Evolutionary conservation across 2,329 filamentous ascomycete species (phyloP).

Genomic region (Eutypa lata): DNA sequence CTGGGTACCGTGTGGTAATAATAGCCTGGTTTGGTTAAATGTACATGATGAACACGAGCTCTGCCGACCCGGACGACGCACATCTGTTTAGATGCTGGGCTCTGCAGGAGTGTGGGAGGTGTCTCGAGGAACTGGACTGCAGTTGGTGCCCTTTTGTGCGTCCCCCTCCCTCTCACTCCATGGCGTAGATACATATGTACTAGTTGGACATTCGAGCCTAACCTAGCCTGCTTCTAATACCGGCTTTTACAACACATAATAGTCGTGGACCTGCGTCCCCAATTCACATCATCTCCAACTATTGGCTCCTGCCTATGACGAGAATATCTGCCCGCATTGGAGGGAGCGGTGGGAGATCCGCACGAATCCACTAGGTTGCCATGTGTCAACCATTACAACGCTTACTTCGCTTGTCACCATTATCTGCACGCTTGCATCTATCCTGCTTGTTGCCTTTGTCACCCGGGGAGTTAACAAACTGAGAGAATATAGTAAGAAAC

Average conservation of each 20-base stretch:
- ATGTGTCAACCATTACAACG: constrained; percentile 36
- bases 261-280: constrained; percentile 55
- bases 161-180: constrained; percentile 1
- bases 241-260: no score
- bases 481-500: constrained; percentile 6
- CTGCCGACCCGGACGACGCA: constrained; percentile 22
- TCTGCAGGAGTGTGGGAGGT: constrained; percentile 45
- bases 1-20: no score
- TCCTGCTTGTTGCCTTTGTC: constrained; percentile 16
- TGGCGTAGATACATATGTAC: background rate
- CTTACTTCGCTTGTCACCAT: constrained; percentile 30
- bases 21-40: no score
- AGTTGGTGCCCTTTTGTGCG: constrained; percentile 54
- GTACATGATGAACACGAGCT: no score
- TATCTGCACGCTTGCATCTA: constrained; percentile 23
- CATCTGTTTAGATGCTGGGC: constrained; percentile 50
- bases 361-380: constrained; percentile 31
- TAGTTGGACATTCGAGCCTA: no score
- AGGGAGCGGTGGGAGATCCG: constrained; percentile 42
- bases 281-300: constrained; percentile 46
- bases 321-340: constrained; percentile 51
- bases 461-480: constrained; percentile 8
- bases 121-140: constrained; percentile 40
- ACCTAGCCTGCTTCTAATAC: no score
- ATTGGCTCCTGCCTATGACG: constrained; percentile 49